Percentiles rank a stretch among this genome's conserved stretches.
Conservation (phyloP, 495 filamentous ascomycete genomes). For the Penicillium subrubescens region DNA sequence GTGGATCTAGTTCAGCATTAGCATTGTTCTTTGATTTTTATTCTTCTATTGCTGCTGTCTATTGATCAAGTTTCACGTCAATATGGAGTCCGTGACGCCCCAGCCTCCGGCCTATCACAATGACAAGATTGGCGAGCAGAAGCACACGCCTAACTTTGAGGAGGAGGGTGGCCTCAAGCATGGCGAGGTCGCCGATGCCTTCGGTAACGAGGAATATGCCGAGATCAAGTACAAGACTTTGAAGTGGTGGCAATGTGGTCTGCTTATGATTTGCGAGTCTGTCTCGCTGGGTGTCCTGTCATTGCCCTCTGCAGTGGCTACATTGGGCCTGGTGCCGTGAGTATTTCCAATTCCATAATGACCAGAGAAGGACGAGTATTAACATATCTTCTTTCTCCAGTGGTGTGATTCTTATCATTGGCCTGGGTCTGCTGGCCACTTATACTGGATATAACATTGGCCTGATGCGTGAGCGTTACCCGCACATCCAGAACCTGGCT, state of each 20-base stretch:
- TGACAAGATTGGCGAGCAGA: conserved; percentile 27
- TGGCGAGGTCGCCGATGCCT: conserved; percentile 38
- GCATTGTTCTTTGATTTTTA: background rate
- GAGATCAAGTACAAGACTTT: conserved; percentile 52
- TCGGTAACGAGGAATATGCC: conserved; percentile 45
- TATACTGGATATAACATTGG: conserved; percentile 80
- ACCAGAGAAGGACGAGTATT: background rate
- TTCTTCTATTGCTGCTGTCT: background rate
- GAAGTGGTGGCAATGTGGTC: conserved; percentile 50
- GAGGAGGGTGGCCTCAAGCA: conserved; percentile 42
- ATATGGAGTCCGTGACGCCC: conserved; percentile 23
- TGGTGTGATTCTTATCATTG: conserved; percentile 62
- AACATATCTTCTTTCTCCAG: conserved; percentile 11
- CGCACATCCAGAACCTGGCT: conserved; percentile 65
- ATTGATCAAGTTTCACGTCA: conserved; percentile 11
- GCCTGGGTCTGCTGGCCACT: conserved; percentile 66
- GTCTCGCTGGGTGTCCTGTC: conserved; percentile 70
- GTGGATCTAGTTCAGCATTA: background rate
- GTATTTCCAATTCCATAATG: background rate
- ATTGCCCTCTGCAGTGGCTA: conserved; percentile 63
- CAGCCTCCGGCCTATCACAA: conserved; percentile 24
- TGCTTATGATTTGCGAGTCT: conserved; percentile 69
- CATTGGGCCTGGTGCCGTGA: conserved; percentile 60
- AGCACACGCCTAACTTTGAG: conserved; percentile 14
- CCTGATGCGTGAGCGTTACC: conserved; percentile 70